Evolutionary conservation across 2,329 filamentous ascomycete species (phyloP), one percentile per base, ranked within the genome.

Genomic region (Botrytis tulipae): DNA sequence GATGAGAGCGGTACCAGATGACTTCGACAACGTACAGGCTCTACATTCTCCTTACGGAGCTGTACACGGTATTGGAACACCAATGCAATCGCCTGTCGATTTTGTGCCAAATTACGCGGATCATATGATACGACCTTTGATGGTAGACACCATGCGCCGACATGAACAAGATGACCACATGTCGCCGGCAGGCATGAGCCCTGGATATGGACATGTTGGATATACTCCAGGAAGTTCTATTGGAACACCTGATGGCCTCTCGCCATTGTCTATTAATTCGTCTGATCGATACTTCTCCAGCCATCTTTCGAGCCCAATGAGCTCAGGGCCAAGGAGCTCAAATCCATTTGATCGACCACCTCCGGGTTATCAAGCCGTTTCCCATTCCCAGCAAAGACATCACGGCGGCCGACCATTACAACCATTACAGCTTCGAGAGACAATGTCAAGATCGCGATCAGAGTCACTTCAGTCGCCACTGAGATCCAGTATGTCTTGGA

Each of bases 21-120:
- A 90, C 77, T 92, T 92, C 75, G 90, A 92, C 81, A 92, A 90
- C 77, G 86, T 92, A 4, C 89, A 91, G 79, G 90, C 90, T 22
- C 83, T 92, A 25, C 90, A 92, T 80, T 91, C 89, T 32, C 89
- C 89, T 6, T 91, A 91, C 75, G 89, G 89, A 16, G 89, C 89
- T 32, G 80, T 81, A 29, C 81, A 82, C 71, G 79, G 78, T 22
- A 78, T 82, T 74, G 78, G 79, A 42, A 79, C 80, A 37, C 78
- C 80, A 32, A 78, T 81, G 78, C 78, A 80, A 71, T 80, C 79
- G 46, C 79, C 80, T 40, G 78, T 78, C 29, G 80, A 82, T 67
- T 82, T 80, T 74, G 79, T 77, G 46, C 84, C 86, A 44, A 83
- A 85, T 4, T 90, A 89, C 78, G 82, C 85, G 9, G 87, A 89